Conservation (phyloP, 345 rosid species). For the Jatropha curcas region DNA sequence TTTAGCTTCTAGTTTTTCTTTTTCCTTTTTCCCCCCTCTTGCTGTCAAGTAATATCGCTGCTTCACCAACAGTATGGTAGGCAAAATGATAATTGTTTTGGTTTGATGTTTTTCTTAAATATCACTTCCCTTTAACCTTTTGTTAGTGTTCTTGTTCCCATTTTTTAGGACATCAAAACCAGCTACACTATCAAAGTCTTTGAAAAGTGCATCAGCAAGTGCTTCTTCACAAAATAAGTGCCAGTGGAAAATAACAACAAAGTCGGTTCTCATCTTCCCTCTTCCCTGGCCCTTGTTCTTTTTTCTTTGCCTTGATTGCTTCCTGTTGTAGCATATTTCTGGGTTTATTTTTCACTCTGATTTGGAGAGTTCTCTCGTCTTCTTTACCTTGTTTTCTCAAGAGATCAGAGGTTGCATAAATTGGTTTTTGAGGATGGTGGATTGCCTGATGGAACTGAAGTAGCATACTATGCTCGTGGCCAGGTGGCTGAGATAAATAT, state of each 20-base stretch:
- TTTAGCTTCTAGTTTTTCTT: neutral
- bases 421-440: conserved; percentile 37
- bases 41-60: neutral
- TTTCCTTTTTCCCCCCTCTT: neutral
- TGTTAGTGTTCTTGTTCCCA: neutral
- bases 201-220: conserved; percentile 32
- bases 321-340: neutral
- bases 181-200: conserved; percentile 28
- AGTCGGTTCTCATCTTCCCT: conserved; percentile 34
- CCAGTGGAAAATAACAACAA: conserved; percentile 24
- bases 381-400: conserved; percentile 16
- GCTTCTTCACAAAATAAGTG: conserved; percentile 28
- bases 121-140: neutral
- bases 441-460: conserved; percentile 39
- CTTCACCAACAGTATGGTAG: neutral
- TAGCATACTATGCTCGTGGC: conserved; percentile 38
- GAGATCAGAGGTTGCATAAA: conserved; percentile 35
- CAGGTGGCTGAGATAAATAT: conserved; percentile 28
- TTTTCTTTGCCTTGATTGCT: neutral
- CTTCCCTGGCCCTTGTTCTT: neutral
- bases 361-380: neutral
- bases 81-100: neutral
- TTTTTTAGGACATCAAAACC: conserved; percentile 33
- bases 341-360: neutral
- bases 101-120: neutral